phyloP scores from a whole-genome alignment of 2,329 filamentous ascomycete species.

The Colletotrichum sp. region DNA sequence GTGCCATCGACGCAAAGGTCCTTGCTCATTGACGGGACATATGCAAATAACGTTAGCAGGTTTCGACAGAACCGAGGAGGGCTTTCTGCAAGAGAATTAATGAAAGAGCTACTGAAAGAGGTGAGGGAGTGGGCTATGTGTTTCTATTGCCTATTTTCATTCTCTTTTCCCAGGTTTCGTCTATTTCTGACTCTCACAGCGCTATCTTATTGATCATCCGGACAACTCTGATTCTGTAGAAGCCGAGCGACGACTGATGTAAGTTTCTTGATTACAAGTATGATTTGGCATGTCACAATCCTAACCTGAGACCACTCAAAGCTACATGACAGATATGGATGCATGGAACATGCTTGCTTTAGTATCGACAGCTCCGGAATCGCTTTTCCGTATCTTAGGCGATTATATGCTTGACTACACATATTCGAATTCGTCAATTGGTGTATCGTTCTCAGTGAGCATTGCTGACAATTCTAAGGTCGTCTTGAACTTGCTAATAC shows the following conservation, averaged over 20 bases:
- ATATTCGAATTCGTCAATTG: neutral
- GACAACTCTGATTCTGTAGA: too few relatives aligned
- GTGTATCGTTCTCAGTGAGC: neutral
- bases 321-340: neutral
- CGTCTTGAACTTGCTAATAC: too few relatives aligned
- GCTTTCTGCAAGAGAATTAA: neutral
- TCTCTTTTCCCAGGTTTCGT: too few relatives aligned
- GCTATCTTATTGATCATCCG: too few relatives aligned
- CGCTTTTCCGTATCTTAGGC: neutral
- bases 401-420: neutral
- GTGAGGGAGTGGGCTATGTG: too few relatives aligned
- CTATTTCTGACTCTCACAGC: neutral
- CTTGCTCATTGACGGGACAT: neutral
- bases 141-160: too few relatives aligned
- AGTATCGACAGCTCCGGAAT: neutral
- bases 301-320: too few relatives aligned
- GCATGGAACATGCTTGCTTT: neutral
- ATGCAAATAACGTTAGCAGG: rapidly evolving
- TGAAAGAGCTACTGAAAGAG: neutral
- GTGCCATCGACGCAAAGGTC: neutral
- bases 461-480: too few relatives aligned
- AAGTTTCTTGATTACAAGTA: neutral
- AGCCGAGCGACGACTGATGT: neutral
- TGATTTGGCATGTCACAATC: too few relatives aligned
- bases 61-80: neutral